Evolutionary conservation across 305 asterid species (phyloP).

Genomic region (Fraxinus greggii): DNA sequence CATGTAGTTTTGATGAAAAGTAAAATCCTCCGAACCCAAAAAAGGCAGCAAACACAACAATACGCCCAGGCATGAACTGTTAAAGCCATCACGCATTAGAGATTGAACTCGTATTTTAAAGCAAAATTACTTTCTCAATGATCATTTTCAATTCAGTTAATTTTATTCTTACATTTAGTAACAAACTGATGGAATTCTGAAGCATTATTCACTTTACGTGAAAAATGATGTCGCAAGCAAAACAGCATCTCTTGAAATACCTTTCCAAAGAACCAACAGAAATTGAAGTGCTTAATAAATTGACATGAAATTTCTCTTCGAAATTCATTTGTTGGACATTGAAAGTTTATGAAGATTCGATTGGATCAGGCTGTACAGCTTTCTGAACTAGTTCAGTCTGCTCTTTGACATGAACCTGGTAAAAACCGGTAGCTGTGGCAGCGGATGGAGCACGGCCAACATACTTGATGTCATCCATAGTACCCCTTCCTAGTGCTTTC

Average conservation of each 20-base stretch:
- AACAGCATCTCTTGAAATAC: neutral
- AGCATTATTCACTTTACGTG: neutral
- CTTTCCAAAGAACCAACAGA: neutral
- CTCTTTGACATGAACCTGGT: constrained; percentile 65
- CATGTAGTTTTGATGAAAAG: neutral
- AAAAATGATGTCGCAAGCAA: neutral
- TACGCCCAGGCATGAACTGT: neutral
- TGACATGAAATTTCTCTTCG: neutral
- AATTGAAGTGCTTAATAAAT: neutral
- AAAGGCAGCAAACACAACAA: neutral
- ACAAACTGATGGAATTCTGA: neutral
- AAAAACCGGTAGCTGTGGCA: constrained; percentile 94
- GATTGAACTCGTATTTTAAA: neutral
- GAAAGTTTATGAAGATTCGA: constrained; percentile 18
- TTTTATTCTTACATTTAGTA: neutral
- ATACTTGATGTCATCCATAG: constrained; percentile 67
- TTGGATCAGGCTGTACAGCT: constrained; percentile 67
- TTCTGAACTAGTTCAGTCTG: constrained; percentile 67
- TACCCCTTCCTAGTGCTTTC: constrained; percentile 67
- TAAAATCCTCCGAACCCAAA: neutral
- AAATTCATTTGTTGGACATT: neutral
- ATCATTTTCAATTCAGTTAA: neutral
- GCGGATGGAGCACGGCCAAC: constrained; percentile 90
- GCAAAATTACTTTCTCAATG: neutral
- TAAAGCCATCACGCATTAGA: neutral